Evolutionary conservation across 164 flowering plant species (phyloP), one percentile per base, ranked within the genome.

Genomic region (Magnolia kwangsiensis): DNA sequence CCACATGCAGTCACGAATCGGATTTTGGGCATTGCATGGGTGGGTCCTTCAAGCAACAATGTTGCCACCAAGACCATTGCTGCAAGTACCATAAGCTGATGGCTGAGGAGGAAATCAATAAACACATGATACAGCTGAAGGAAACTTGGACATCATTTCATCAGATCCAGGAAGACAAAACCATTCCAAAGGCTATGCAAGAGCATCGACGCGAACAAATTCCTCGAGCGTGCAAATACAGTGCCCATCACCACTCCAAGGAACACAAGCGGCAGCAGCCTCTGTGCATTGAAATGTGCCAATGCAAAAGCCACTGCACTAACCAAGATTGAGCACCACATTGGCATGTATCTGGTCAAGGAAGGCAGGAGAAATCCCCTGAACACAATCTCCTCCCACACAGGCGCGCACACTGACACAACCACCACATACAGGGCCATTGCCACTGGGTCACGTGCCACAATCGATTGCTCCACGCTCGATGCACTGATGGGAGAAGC

Each of bases 171-270:
- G 84, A 95, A 95, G 21, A 95, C 97, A 84, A 96, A 96, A 21
- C 89, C 92, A 83, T 95, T 95, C 99, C 99, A 95, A 64, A 95
- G 91, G 80, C 99, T 95, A 79, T 95, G 99, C 84, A 95, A 82
- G 45, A 91, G 85, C 86, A 96, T 91, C 1, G 96, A 88, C 9
- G 99, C 93, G 74, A 93, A 74, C 13, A 96, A 85, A 74, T 96
- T 96, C 78, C 94, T 89, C 1, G 99, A 88, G 37, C 99, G 84
- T 16, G 98, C 78, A 78, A 88, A 96, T 7, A 90, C 86, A 31
- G 86, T 71, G 51, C 99, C 99, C 96, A 96, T 92, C 74, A 93
- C 93, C 75, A 89, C 79, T 71, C 99, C 99, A 20, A 96, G 94
- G 78, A 96, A 87, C 51, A 96, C 82, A 59, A 96, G 93, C 2